These are phyloP conservation scores for Cladosporium cucumerinum DNA, from an alignment of 2,329 filamentous ascomycete genomes.

Conservation along the genomic window DNA sequence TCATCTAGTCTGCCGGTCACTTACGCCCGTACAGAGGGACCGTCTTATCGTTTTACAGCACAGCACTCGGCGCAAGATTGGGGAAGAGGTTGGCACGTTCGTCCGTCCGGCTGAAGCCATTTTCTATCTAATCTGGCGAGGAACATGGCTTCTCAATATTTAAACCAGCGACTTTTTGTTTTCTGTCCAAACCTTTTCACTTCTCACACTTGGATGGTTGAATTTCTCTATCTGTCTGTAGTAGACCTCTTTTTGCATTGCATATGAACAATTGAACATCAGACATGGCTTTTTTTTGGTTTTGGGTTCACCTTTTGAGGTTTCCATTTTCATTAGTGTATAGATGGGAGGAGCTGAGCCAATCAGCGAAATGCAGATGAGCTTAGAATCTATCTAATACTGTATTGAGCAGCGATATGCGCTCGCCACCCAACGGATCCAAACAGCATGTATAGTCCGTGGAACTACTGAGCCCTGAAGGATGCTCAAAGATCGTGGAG, in stretches of 20 bases:
- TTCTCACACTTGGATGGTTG: not conserved
- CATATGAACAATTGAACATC: not conserved
- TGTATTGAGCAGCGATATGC: not conserved
- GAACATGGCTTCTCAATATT: not conserved
- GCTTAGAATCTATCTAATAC: not conserved
- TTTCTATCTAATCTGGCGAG: not conserved
- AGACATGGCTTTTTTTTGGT: not conserved
- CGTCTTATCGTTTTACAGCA: not conserved
- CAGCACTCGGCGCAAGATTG: slow-evolving; percentile 5
- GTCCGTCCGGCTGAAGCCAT: not conserved
- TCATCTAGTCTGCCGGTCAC: not conserved
- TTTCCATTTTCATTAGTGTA: not conserved
- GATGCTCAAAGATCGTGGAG: not conserved
- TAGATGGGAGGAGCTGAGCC: too few relatives aligned
- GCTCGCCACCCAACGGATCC: too few relatives aligned
- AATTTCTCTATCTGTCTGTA: not conserved
- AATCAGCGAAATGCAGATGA: too few relatives aligned
- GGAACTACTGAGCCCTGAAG: not conserved
- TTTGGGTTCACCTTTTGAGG: not conserved
- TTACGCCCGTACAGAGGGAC: not conserved
- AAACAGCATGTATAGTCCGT: not conserved
- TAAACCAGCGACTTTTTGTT: not conserved
- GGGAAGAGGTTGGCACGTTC: not conserved
- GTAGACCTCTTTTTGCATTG: slow-evolving; percentile 2
- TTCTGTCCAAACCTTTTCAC: not conserved